A percentile compares a stretch with the other conserved stretches of the same genome.
These are phyloP conservation scores for Prinsepia uniflora DNA, from an alignment of 306 rosid species.

Conservation along the genomic window DNA sequence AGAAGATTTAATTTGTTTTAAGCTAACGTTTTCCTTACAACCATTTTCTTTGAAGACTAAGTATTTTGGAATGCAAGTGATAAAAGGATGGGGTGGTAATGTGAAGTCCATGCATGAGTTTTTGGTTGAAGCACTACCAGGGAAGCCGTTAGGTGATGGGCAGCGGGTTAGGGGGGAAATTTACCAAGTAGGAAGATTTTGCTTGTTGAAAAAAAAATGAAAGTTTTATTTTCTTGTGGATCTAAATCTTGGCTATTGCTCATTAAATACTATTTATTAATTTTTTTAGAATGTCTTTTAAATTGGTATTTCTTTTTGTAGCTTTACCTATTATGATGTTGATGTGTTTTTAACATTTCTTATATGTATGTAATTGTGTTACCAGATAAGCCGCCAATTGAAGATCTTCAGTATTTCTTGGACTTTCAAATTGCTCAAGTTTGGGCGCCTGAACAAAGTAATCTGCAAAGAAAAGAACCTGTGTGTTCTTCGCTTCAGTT, in stretches of 20 bases:
- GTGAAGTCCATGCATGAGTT: background rate
- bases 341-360: slow-evolving; percentile 11
- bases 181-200: background rate
- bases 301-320: background rate
- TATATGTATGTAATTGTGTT: slow-evolving; percentile 15
- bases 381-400: slow-evolving; percentile 92
- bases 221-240: background rate
- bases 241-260: background rate
- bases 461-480: slow-evolving; percentile 86
- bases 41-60: too few species aligned
- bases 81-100: too few species aligned
- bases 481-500: slow-evolving; percentile 84
- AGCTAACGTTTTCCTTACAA: too few species aligned
- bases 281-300: too few species aligned
- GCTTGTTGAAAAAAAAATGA: background rate
- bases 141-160: background rate
- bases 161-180: background rate
- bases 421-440: slow-evolving; percentile 85
- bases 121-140: background rate
- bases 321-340: background rate
- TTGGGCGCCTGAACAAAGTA: slow-evolving; percentile 93
- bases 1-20: too few species aligned
- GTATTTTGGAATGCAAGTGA: too few species aligned
- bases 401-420: slow-evolving; percentile 92
- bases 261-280: background rate